Percentiles rank a stretch among this genome's conserved stretches.
phyloP scores from a whole-genome alignment of 495 filamentous ascomycete genomes.

The Xylaria cubensis region DNA sequence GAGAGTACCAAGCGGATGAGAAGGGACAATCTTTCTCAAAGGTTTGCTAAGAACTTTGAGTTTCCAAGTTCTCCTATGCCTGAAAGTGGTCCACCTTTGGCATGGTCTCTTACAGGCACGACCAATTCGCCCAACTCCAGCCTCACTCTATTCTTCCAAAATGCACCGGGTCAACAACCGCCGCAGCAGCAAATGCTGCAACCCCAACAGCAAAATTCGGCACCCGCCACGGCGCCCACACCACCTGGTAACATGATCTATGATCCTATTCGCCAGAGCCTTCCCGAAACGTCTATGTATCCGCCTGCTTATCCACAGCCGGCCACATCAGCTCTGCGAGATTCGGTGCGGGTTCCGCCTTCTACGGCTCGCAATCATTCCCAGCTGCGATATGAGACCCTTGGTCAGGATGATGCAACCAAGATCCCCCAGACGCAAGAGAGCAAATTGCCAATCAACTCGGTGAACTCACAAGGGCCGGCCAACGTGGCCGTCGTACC shows the following conservation, averaged over 20 bases:
- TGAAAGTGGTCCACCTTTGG: slow-evolving; percentile 61
- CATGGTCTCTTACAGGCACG: slow-evolving; percentile 80
- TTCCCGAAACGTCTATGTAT: slow-evolving; percentile 54
- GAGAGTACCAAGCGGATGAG: slow-evolving; percentile 65
- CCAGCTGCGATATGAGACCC: slow-evolving; percentile 45
- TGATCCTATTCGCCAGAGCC: slow-evolving; percentile 58
- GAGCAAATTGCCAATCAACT: slow-evolving; percentile 37
- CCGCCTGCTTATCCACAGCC: slow-evolving; percentile 55
- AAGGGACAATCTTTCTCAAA: slow-evolving; percentile 55
- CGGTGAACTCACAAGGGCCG: slow-evolving; percentile 23
- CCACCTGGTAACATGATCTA: slow-evolving; percentile 60
- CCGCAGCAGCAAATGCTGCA: slow-evolving; percentile 28
- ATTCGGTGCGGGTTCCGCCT: slow-evolving; percentile 42
- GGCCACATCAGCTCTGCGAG: slow-evolving; percentile 51
- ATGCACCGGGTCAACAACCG: slow-evolving; percentile 29
- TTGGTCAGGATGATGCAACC: slow-evolving; percentile 41
- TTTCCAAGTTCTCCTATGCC: slow-evolving; percentile 45
- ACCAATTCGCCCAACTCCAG: slow-evolving; percentile 83
- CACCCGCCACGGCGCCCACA: slow-evolving; percentile 46
- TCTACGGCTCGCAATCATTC: slow-evolving; percentile 45
- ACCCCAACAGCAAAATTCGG: slow-evolving; percentile 28
- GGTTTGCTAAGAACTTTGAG: slow-evolving; percentile 38
- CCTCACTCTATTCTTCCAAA: slow-evolving; percentile 74
- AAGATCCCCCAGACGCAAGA: slow-evolving; percentile 33
- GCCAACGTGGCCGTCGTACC: not conserved